Base-by-base conservation (phyloP, 768 basidiomycete species). In the Astraeus odoratus region DNA sequence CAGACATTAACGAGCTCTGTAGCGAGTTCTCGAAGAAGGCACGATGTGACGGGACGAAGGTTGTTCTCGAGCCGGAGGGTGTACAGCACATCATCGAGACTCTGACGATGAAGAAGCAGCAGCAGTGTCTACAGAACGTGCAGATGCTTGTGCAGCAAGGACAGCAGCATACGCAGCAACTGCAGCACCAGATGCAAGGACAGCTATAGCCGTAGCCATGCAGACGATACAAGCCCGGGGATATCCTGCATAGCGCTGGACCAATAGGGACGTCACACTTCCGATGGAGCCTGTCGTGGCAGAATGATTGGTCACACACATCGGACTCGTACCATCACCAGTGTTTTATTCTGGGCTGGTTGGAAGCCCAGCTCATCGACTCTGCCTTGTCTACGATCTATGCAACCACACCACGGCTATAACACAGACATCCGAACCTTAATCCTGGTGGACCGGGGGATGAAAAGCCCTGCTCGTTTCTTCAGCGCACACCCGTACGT, bases 11-110 rank as follows among this genome's bases (percentile, higher is more conserved):
- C 53, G 75, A 83, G 39, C 68, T 92, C 19, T 92, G 89, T 58
- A 55, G 77, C 6, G 84, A 90, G 63, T 88, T 92, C 57, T 76
- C 86, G 37, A 75, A 64, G 57, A 91, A 92, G 67, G 89, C 89
- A 38, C 74, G 78, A 36, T 92, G 89, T 56, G 88, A 90, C 49
- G 89, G 89, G 29, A 80, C 79, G 22, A 87, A 86, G 67, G 83
- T 89, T 30, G 88, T 90, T 16, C 64, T 91, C 39, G 85, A 77
- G 49, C 71, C 72, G 5, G 61, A 68, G 47, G 64, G 70, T 29
- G 67, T 75, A 47, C 64, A 61, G 42, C 65, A 69, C 31, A 61
- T 75, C 39, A 64, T 76, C 49, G 70, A 74, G 51, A 64, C 55
- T 39, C 65, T 75, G n/a, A n/a, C n/a, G n/a, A n/a, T n/a, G n/a